A percentile compares a stretch with the other conserved stretches of the same genome.
Evolutionary conservation across 2,329 filamentous ascomycete genomes (phyloP).

Genomic region (Cercospora zeina): DNA sequence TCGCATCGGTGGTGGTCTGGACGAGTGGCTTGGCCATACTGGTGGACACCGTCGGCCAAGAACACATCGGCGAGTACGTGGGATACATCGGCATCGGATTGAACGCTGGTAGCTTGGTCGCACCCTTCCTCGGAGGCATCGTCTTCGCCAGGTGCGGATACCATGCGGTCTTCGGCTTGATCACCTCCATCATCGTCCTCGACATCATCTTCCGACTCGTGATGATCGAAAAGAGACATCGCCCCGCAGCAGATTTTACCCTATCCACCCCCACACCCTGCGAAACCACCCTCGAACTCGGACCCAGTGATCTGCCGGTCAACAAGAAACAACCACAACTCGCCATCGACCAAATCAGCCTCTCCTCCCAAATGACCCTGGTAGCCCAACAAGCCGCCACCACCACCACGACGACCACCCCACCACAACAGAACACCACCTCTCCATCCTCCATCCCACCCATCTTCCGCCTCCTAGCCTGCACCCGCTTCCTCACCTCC

Average conservation of each 20-base stretch:
- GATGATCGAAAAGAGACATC: conserved; percentile 26
- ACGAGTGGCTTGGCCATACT: conserved; percentile 69
- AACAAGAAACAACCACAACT: background rate
- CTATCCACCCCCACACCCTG: background rate
- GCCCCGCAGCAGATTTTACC: background rate
- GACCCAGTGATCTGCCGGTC: background rate
- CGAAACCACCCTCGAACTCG: background rate
- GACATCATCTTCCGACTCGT: conserved; percentile 29
- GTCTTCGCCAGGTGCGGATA: conserved; percentile 57
- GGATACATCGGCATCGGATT: conserved; percentile 65
- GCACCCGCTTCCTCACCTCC: conserved; percentile 26
- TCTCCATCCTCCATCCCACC: conserved; percentile 14
- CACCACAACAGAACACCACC: background rate
- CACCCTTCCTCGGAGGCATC: conserved; percentile 66
- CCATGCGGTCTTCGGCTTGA: conserved; percentile 31
- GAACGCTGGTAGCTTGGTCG: conserved; percentile 62
- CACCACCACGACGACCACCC: background rate
- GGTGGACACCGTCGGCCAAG: conserved; percentile 65
- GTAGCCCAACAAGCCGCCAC: background rate
- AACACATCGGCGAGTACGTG: conserved; percentile 62
- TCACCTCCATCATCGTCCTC: conserved; percentile 22
- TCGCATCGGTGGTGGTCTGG: conserved; percentile 69
- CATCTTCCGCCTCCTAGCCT: conserved; percentile 27
- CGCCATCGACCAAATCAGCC: conserved; percentile 12
- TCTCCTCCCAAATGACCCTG: conserved; percentile 1